phyloP scores from a whole-genome alignment of 1,139 yeast species.

The Sugiyamaella novakii region DNA sequence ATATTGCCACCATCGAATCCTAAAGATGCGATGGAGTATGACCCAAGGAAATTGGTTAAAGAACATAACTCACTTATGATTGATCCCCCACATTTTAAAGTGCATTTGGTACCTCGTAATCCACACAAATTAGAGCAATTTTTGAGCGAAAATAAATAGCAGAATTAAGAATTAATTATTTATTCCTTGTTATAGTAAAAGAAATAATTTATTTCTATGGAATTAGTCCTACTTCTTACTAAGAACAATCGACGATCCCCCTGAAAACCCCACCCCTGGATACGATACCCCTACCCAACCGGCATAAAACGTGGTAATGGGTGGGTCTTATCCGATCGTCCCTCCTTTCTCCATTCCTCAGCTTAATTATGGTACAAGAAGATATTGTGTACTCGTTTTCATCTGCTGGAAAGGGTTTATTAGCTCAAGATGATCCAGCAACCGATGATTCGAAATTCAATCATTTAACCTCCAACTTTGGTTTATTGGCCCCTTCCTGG shows the following conservation, averaged over 20 bases:
- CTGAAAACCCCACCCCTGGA: constrained; percentile 3
- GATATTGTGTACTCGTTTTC: constrained; percentile 16
- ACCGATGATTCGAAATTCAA: constrained; percentile 55
- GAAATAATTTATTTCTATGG: too few relatives aligned
- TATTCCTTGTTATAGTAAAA: not conserved
- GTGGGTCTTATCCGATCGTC: too few relatives aligned
- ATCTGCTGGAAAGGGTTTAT: constrained; percentile 46
- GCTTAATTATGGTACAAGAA: constrained; percentile 17
- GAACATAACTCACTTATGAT: constrained; percentile 33
- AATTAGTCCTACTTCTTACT: too few relatives aligned
- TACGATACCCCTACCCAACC: constrained; percentile 1
- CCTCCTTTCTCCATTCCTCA: too few relatives aligned
- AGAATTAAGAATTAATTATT: not conserved
- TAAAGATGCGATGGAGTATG: constrained; percentile 28
- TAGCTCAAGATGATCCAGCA: constrained; percentile 51
- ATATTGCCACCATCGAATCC: constrained; percentile 49
- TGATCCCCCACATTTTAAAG: constrained; percentile 36
- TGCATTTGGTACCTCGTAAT: constrained; percentile 30
- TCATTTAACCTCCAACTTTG: constrained; percentile 52
- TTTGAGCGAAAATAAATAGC: not conserved
- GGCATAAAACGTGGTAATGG: constrained; percentile 1
- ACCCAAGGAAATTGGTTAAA: constrained; percentile 30
- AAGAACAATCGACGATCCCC: too few relatives aligned
- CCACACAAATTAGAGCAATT: constrained; percentile 8
- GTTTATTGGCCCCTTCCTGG: constrained; percentile 53